Evolutionary conservation across 768 basidiomycete species (phyloP), one percentile per base, ranked within the genome.

Genomic region (Leucocoprinus birnbaumii): DNA sequence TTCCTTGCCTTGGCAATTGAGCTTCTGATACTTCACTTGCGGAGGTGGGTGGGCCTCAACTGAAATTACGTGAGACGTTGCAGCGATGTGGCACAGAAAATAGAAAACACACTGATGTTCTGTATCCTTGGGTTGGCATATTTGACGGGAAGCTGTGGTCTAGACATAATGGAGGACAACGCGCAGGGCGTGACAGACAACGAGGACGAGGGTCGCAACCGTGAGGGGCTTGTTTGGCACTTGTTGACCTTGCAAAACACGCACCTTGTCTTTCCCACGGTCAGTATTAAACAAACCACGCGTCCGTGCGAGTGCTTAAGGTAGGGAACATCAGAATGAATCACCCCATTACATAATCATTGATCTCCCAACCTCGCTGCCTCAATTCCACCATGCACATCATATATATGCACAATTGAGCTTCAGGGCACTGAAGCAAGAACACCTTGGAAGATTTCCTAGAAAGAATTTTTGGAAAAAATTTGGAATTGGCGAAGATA

Each of bases 1-100:
- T 66, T 93, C 85, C 66, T 86, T 84, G 2, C 89, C 90, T 68
- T 95, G 91, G 59, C 91, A 84, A 63, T 85, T 85, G 48, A 97
- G 84, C 58, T 91, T 88, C 78, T 95, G 94, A 68, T 92, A 96
- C 73, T 96, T 96, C 45, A 95, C 92, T 40, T 80, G 76, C 35
- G 88, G 88, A 56, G 85, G 72, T 65, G 66, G 56, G 70, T 65
- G 42, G 58, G 52, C 53, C 31, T 59, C 48, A 48, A 60, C 49
- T 48, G 55, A 62, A 58, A 50, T 56, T 53, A 35, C 58, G 40
- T 46, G 22, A 44, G 25, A 18, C 22, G 42, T 47, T 53, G 37
- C 50, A 35, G 42, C 48, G 38, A 43, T n/a, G 26, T 48, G 37
- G 6, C 40, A 52, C 45, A 24, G 21, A 69, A 77, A 46, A 77